These are phyloP conservation scores for Paecilomyces niveus DNA, from an alignment of 2,329 filamentous ascomycete genomes.

Conservation along the genomic window DNA sequence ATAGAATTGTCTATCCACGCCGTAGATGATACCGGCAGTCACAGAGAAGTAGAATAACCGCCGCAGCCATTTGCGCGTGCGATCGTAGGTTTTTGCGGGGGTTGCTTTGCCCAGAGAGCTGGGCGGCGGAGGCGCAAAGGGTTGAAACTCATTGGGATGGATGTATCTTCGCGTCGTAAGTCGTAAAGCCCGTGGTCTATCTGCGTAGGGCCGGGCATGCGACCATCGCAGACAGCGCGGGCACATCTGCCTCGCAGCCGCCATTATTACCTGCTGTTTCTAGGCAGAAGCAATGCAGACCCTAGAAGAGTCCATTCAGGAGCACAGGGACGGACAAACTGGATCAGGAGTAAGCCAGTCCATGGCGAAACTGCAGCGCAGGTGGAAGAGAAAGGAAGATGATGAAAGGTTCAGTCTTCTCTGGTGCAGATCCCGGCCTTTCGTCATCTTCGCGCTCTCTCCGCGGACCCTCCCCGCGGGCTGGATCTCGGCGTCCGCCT, in stretches of 20 bases:
- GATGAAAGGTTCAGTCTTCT: background rate
- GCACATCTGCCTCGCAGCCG: background rate
- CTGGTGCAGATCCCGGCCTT: background rate
- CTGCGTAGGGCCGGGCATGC: background rate
- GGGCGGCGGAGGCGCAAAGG: slow-evolving; percentile 70
- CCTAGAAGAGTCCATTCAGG: background rate
- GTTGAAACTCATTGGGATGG: slow-evolving; percentile 48
- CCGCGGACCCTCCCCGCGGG: background rate
- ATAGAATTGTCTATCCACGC: slow-evolving; percentile 67
- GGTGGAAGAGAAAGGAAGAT: background rate
- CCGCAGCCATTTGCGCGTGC: slow-evolving; percentile 68
- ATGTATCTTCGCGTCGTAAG: slow-evolving; percentile 16
- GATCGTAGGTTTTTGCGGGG: slow-evolving; percentile 63
- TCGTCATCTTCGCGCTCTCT: background rate
- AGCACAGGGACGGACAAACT: background rate
- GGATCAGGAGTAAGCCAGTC: background rate
- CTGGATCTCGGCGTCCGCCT: too few species aligned
- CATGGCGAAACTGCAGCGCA: background rate
- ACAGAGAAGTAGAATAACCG: slow-evolving; percentile 59
- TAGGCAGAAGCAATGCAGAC: background rate
- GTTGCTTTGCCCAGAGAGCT: slow-evolving; percentile 66
- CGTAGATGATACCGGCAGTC: slow-evolving; percentile 56
- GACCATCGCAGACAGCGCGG: background rate
- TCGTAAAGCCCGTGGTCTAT: slow-evolving; percentile 6
- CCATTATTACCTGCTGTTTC: background rate